These are phyloP conservation scores for Melocanna baccifera DNA, from an alignment of 176 grass and related monocot genomes.

Conservation along the genomic window DNA sequence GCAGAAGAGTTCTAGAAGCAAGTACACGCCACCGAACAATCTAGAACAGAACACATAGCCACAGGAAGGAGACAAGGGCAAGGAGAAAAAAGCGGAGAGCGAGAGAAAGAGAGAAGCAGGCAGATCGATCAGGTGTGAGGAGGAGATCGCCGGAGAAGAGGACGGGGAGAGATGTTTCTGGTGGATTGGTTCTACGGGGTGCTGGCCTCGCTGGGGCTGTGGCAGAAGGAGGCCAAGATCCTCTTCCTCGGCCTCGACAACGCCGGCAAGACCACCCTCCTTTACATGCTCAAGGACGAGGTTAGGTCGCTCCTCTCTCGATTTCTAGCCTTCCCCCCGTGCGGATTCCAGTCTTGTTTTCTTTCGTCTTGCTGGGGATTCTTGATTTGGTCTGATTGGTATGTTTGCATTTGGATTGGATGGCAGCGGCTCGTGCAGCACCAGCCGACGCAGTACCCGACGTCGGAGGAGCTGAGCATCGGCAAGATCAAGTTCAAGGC, in stretches of 20 bases:
- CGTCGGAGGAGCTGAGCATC: constrained; percentile 76
- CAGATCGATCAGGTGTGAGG: neutral
- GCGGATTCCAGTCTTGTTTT: too few relatives aligned
- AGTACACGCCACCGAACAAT: constrained; percentile 32
- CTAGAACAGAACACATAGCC: constrained; percentile 30
- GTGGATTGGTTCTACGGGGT: too few relatives aligned
- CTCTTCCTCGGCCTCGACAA: too few relatives aligned
- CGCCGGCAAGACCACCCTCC: too few relatives aligned
- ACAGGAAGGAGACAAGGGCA: neutral
- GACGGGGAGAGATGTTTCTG: neutral
- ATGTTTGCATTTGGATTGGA: neutral
- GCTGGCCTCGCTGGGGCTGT: too few relatives aligned
- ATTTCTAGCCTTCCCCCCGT: too few relatives aligned
- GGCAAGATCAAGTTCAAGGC: constrained; percentile 78
- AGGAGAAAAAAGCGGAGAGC: neutral
- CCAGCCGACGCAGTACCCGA: constrained; percentile 65
- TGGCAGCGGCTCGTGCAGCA: constrained; percentile 65
- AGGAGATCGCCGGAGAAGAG: constrained; percentile 19
- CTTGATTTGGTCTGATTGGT: neutral
- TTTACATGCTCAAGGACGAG: too few relatives aligned
- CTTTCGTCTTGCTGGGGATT: neutral
- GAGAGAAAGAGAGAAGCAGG: neutral
- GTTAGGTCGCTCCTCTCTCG: too few relatives aligned
- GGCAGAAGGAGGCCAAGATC: too few relatives aligned
- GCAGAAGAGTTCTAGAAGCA: neutral